Evolutionary conservation across 495 filamentous ascomycete genomes (phyloP), one percentile per base, ranked within the genome.

Genomic region (Lepraria neglecta): DNA sequence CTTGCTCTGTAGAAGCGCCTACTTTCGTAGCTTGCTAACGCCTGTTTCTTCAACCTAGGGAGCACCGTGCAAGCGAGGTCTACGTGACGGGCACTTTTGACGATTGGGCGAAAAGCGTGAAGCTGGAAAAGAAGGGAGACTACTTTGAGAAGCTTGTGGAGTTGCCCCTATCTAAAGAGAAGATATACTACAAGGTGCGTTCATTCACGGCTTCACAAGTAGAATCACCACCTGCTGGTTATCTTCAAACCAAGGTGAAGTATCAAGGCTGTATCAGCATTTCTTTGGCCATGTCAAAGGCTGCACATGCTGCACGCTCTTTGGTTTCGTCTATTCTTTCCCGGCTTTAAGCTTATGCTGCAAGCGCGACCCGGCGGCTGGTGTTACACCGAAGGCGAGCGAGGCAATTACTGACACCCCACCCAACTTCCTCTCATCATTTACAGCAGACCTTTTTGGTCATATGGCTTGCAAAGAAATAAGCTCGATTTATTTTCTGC

Each of bases 1-100:
- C 51, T n/a, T 54, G 14, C 31, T n/a, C 51, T 54, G 28, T 35
- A 53, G 51, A 35, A 19, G 51, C 19, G 51, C 31, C n/a, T 33
- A 33, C n/a, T 38, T 17, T 38, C 11, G 28, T 35, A 54, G 51
- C 31, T 21, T 54, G 30, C 51, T 54, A 54, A 54, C n/a, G 12
- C 31, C 10, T 54, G n/a, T 56, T n/a, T 42, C 3, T 44, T 40
- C 52, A 44, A 38, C 6, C 3, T 68, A 92, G 90, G 90, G 82
- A 84, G 64, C 84, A 90, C 69, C 69, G 78, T 64, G 90, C 88
- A 63, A 79, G 80, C 63, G 91, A 96, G 71, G 94, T 98, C 65
- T 91, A 87, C 72, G 94, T 98, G 61, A 96, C 92, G 7, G 94
- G 94, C 68, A 92, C 88, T 53, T 98, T 97, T 71, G 92, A 98